Conservation (phyloP, 331 rosid species). For the Rhamnella rubrinervis region DNA sequence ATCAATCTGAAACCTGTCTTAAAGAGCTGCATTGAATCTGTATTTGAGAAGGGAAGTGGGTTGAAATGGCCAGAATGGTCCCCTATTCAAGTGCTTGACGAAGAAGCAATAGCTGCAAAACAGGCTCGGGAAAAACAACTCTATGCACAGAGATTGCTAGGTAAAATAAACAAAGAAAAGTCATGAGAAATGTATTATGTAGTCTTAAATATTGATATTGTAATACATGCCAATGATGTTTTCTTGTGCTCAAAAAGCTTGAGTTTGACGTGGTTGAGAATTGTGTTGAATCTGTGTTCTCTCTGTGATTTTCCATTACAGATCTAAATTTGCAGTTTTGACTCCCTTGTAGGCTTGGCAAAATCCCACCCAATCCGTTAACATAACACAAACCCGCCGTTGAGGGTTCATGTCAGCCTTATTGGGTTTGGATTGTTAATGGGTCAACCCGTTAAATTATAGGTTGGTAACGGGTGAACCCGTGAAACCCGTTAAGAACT, state of each 20-base stretch:
- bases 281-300: not conserved
- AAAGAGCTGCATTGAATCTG: constrained; percentile 43
- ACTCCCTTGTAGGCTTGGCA: too few relatives aligned
- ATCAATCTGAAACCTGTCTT: constrained; percentile 40
- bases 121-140: constrained; percentile 64
- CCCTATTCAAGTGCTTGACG: constrained; percentile 76
- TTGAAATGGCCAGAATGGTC: constrained; percentile 85
- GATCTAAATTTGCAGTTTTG: too few relatives aligned
- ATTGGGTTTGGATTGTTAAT: too few relatives aligned
- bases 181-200: constrained; percentile 30
- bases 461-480: too few relatives aligned
- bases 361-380: too few relatives aligned
- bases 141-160: constrained; percentile 56
- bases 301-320: not conserved
- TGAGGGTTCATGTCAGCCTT: too few relatives aligned
- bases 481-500: too few relatives aligned
- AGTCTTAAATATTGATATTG: not conserved
- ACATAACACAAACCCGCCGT: too few relatives aligned
- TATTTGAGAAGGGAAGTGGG: constrained; percentile 50
- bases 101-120: constrained; percentile 77
- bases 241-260: not conserved
- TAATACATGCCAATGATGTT: not conserved
- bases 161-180: constrained; percentile 57
- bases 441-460: too few relatives aligned
- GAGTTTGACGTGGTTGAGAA: too few relatives aligned